Base-by-base conservation (phyloP, 2,329 filamentous ascomycete genomes). In the Endocalyx cinctus region DNA sequence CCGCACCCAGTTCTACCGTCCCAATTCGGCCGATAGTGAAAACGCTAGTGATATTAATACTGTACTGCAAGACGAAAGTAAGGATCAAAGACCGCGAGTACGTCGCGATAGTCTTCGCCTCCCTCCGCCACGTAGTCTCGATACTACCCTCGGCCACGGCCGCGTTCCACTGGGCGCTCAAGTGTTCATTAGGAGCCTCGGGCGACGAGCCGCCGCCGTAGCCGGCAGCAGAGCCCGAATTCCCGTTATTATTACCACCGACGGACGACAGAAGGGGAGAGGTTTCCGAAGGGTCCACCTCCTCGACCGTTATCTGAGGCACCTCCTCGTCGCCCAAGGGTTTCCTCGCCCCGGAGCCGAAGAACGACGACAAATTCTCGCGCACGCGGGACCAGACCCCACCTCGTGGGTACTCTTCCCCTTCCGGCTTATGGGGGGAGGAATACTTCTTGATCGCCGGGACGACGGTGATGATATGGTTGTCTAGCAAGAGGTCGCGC, bases 71-170 rank as follows among this genome's bases (percentile, higher is more conserved):
- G 32, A 88, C 44, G 50, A 89, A 90, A 0, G 85, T 89, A 17
- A 82, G 52, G 39, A 87, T 76, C 31, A 90, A 63, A 1, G 84
- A 84, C 18, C 71, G 67, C 3, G 84, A 82, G 55, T 89, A 89
- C 42, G 73, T 70, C 18, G 73, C 65, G 25, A 97, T 72, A 1
- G 88, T 88, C 64, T 89, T 88, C 26, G 84, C 72, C 67, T 97
- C 90, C 42, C 89, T 79, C 59, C 84, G 82, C 88, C 89, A 97
- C 5, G 87, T 94, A 5, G 89, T 96, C 33, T 82, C 81, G 45
- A 97, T 89, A 52, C 79, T 75, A 10, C 88, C 87, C 0, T 83
- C 76, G 1, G 78, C 74, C 10, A 96, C 84, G 0, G 89, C 90
- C 41, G 88, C 84, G 42, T 90, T 82, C 87, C 87, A 94, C 53